phyloP scores from a whole-genome alignment of 495 filamentous ascomycete species.

The Amorphotheca resinae region DNA sequence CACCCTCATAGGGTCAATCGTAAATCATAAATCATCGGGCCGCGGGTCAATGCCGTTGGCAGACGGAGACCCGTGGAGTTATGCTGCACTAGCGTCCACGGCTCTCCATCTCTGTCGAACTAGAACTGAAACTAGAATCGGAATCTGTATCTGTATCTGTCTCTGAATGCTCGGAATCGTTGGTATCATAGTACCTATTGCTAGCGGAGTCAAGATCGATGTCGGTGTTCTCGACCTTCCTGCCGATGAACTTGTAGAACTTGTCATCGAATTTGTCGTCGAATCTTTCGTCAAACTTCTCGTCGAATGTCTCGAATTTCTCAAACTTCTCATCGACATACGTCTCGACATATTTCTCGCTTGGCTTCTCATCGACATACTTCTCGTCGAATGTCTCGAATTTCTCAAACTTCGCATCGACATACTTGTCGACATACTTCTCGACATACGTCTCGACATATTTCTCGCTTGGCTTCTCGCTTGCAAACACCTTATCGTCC shows the following conservation, averaged over 20 bases:
- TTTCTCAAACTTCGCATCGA: neutral
- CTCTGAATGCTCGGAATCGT: slow-evolving; percentile 7
- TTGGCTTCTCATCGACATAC: no score
- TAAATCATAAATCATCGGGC: slow-evolving; percentile 16
- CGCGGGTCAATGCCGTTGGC: slow-evolving; percentile 7
- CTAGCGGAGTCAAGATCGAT: slow-evolving; percentile 4
- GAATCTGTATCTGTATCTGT: neutral
- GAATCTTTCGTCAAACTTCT: neutral
- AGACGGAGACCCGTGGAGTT: slow-evolving; percentile 17
- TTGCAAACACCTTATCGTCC: slow-evolving; percentile 13
- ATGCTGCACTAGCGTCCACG: slow-evolving; percentile 22
- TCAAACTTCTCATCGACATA: neutral
- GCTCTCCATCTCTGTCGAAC: slow-evolving; percentile 9
- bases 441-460: no score
- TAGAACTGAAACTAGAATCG: slow-evolving; percentile 8
- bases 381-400: neutral
- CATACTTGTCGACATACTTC: no score
- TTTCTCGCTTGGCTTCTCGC: slow-evolving; percentile 1
- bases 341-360: no score
- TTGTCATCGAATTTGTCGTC: no score
- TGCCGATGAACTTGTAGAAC: no score
- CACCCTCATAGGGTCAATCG: no score
- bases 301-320: neutral
- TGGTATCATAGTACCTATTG: slow-evolving; percentile 12
- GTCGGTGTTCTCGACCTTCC: slow-evolving; percentile 4